Evolutionary conservation across 164 flowering plant genomes (phyloP).

Genomic region (Taxillus chinensis): DNA sequence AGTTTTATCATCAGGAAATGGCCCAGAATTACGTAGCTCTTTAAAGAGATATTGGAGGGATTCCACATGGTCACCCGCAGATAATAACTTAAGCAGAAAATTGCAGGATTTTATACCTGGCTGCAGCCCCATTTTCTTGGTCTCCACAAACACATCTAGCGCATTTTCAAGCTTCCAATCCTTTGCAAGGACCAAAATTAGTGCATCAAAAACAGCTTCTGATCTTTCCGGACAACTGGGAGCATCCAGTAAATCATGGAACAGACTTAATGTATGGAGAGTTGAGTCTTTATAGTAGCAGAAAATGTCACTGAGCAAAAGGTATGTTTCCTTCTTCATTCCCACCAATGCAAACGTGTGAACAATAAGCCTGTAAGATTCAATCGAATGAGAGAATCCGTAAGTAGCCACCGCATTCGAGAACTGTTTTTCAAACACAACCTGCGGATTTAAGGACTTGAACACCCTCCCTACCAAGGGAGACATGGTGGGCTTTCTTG

Average conservation of each 20-base stretch:
- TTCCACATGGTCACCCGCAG: constrained; percentile 24
- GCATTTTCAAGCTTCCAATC: constrained; percentile 43
- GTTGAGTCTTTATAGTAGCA: constrained; percentile 17
- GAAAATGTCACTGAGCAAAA: constrained; percentile 38
- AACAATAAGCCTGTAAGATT: constrained; percentile 26
- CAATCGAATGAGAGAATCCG: constrained; percentile 33
- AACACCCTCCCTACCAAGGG: constrained; percentile 27
- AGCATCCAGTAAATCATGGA: constrained; percentile 20
- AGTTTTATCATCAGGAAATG: constrained; percentile 40
- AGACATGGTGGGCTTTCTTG: constrained; percentile 12
- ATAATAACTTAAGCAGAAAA: constrained; percentile 46
- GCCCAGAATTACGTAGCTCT: constrained; percentile 44
- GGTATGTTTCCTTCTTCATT: constrained; percentile 27
- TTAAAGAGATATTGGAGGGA: constrained; percentile 24
- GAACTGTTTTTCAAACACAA: constrained; percentile 24
- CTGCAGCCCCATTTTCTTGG: constrained; percentile 25
- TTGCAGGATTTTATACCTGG: constrained; percentile 30
- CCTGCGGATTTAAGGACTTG: constrained; percentile 37
- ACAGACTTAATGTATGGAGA: constrained; percentile 20
- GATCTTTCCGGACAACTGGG: constrained; percentile 10
- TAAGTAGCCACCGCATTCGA: constrained; percentile 16
- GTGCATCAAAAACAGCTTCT: constrained; percentile 19
- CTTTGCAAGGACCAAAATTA: constrained; percentile 44
- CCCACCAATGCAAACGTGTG: constrained; percentile 38
- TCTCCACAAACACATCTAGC: constrained; percentile 25